Evolutionary conservation across 352 stramenopile species (phyloP), one percentile per base, ranked within the genome.

Genomic region (Phytophthora citricola): DNA sequence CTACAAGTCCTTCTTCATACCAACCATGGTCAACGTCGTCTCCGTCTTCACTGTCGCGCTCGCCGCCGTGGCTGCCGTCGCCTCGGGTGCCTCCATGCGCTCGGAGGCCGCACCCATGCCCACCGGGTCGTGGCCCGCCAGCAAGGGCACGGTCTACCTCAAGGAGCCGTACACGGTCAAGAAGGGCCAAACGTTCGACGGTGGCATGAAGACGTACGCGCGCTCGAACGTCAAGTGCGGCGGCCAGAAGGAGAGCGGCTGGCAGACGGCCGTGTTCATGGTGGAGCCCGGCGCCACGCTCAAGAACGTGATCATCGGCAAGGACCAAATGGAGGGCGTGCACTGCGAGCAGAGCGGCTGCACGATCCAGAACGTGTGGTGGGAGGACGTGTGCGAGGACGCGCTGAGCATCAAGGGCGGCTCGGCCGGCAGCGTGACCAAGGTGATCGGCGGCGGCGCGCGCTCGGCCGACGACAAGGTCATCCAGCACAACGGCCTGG

Each of bases 201-300:
- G 78, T 24, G 65, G 69, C 29, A 80, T 79, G 66, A 74, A 84
- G 67, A 90, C 75, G 44, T 90, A 83, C 67, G 63, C 78, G 40
- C 75, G 69, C 32, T 79, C 69, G 40, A 57, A 83, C 61, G 58
- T 81, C 41, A 66, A 48, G 54, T 87, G 78, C 51, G 39, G 65
- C 1, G 66, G 41, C 24, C 58, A 73, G 51, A 66, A 45, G 26
- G 69, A 75, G 61, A 72, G 41, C 20, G 43, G 51, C 5, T 51
- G 22, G 10, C 52, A 54, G 34, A 63, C 66, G 43, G 63, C 63
- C 4, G 50, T 76, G 31, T 76, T 76, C 56, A 45, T 56, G 27
- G 45, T 76, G 22, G 46, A 67, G 47, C 34, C 69, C 4, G 68
- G 49, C 14, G 49, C 22, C 34, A 58, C 51, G 8, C 51, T 49